Conservation (phyloP, 2,329 filamentous ascomycete genomes). For the Hypoxylon sp. region DNA sequence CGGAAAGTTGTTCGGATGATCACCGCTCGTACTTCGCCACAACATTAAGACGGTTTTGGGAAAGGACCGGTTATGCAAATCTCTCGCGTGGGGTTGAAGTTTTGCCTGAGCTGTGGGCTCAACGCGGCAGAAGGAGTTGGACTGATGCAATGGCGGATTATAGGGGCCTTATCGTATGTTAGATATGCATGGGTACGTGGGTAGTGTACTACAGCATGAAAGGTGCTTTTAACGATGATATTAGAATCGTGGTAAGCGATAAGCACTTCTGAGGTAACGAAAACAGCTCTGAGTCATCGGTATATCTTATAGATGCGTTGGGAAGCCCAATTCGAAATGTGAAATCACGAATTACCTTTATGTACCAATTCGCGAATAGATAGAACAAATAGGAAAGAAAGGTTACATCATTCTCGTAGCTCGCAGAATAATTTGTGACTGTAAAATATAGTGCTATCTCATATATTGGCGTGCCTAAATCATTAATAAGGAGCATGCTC, state of each 20-base stretch:
- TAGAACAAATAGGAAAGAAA: background rate
- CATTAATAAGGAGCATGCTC: no score
- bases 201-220: background rate
- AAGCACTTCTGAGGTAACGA: background rate
- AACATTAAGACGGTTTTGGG: constrained; percentile 6
- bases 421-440: background rate
- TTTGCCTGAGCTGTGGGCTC: constrained; percentile 20
- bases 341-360: background rate
- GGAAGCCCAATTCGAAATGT: background rate
- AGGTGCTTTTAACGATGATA: background rate
- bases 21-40: constrained; percentile 14
- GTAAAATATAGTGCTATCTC: no score
- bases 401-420: background rate
- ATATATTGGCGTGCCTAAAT: background rate
- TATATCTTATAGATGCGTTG: background rate
- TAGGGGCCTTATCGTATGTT: constrained; percentile 24
- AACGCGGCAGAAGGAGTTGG: constrained; percentile 12
- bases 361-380: background rate
- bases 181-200: background rate
- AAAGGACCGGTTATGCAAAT: constrained; percentile 22
- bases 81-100: constrained; percentile 9
- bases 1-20: constrained; percentile 16
- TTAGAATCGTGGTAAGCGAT: background rate
- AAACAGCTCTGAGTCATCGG: no score
- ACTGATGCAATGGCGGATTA: constrained; percentile 12